Conservation (phyloP, 768 basidiomycete species). For the Lactifluus volemus region DNA sequence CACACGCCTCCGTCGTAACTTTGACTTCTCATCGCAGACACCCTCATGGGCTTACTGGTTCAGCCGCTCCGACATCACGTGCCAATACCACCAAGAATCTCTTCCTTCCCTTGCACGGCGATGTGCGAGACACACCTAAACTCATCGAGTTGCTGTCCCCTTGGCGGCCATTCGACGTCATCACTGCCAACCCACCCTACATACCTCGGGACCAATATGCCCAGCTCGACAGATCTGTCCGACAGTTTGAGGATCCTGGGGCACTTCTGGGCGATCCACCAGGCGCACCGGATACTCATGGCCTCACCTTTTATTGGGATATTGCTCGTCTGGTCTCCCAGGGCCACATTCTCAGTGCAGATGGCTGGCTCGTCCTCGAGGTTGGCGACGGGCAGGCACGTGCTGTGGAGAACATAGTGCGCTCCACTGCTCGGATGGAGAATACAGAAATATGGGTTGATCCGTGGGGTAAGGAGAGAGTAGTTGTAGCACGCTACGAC, state of each 20-base stretch:
- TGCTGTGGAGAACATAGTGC: constrained; percentile 52
- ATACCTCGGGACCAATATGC: constrained; percentile 62
- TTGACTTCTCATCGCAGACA: not conserved
- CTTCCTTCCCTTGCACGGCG: constrained; percentile 33
- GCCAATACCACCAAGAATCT: not conserved
- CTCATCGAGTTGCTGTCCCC: constrained; percentile 20
- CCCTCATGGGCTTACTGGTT: not conserved
- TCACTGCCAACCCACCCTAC: constrained; percentile 86
- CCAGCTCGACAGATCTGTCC: constrained; percentile 58
- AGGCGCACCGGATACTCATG: constrained; percentile 21
- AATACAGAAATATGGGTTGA: constrained; percentile 67
- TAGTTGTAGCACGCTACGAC: constrained; percentile 43
- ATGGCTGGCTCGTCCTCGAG: constrained; percentile 65
- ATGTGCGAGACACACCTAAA: constrained; percentile 30
- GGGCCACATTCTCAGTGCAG: constrained; percentile 41
- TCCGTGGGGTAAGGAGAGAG: constrained; percentile 68
- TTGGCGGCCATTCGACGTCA: constrained; percentile 52
- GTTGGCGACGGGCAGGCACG: constrained; percentile 67
- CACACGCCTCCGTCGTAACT: constrained; percentile 17
- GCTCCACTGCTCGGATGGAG: constrained; percentile 35
- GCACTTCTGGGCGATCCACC: constrained; percentile 74
- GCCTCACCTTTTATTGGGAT: constrained; percentile 64
- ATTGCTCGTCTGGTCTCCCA: constrained; percentile 55
- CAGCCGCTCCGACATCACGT: not conserved
- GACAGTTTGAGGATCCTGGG: constrained; percentile 65